phyloP scores from a whole-genome alignment of 345 rosid genomes.

The Populus pruinosa region DNA sequence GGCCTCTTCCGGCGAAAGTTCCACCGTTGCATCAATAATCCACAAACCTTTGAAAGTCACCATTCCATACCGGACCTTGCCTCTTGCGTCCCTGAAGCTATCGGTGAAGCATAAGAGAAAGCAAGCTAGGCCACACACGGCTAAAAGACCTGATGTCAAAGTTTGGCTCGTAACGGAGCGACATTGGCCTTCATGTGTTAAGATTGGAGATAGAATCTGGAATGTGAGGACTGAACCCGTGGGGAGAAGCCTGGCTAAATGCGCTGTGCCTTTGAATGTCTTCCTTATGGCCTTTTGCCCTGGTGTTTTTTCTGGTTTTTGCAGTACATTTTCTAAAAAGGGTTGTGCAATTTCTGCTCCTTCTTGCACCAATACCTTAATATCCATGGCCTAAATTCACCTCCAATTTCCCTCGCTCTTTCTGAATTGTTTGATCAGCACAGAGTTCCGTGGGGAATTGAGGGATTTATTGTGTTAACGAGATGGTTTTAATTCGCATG shows the following conservation, averaged over 20 bases:
- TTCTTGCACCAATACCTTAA: neutral
- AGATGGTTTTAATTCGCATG: no score
- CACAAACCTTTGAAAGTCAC: constrained; percentile 57
- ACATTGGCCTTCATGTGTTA: constrained; percentile 69
- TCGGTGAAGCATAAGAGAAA: constrained; percentile 60
- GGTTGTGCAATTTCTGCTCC: constrained; percentile 7
- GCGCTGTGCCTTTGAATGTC: constrained; percentile 63
- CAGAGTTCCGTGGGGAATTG: no score
- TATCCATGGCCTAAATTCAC: neutral
- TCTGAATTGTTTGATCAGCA: no score
- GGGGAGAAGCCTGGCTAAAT: constrained; percentile 56
- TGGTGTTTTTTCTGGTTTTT: constrained; percentile 41
- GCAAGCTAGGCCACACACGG: constrained; percentile 44
- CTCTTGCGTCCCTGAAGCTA: constrained; percentile 51
- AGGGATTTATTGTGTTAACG: no score
- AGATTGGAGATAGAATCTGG: constrained; percentile 60
- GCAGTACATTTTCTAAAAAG: constrained; percentile 4
- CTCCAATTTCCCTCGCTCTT: neutral
- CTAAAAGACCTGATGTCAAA: constrained; percentile 41
- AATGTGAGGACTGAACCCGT: constrained; percentile 70
- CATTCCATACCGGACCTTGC: constrained; percentile 72
- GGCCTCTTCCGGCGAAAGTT: constrained; percentile 35
- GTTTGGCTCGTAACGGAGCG: constrained; percentile 32
- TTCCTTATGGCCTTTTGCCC: constrained; percentile 44
- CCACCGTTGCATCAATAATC: constrained; percentile 45